Evolutionary conservation across 1,139 yeast genomes (phyloP).

Genomic region (Wickerhamiella infanticola): DNA sequence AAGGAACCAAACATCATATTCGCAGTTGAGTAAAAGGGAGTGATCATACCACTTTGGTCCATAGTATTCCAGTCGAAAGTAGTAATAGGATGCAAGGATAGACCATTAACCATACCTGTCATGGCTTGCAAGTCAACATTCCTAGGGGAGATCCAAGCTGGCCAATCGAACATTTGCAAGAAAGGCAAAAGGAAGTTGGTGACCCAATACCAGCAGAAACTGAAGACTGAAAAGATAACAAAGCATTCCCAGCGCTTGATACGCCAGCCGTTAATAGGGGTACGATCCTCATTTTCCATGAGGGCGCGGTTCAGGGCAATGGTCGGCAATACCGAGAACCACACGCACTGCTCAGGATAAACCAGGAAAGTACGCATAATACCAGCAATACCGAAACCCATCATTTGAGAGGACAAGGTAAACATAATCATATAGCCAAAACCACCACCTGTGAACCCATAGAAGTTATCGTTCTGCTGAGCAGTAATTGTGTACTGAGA

Average conservation of each 20-base stretch:
- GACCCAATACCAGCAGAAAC: conserved; percentile 28
- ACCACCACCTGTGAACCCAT: conserved; percentile 17
- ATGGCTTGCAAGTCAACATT: conserved; percentile 34
- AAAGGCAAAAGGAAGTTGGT: conserved; percentile 15
- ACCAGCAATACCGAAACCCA: conserved; percentile 55
- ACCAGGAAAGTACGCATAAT: conserved; percentile 39
- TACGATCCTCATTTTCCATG: conserved; percentile 29
- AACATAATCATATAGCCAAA: conserved; percentile 34
- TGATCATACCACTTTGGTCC: conserved; percentile 26
- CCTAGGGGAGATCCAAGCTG: conserved; percentile 19
- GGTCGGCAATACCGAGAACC: conserved; percentile 26
- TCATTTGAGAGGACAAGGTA: conserved; percentile 37
- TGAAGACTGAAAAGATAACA: conserved; percentile 22
- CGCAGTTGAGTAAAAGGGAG: conserved; percentile 33
- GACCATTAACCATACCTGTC: conserved; percentile 34
- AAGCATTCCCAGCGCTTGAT: conserved; percentile 23
- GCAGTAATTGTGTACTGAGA: conserved; percentile 19
- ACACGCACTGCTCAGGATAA: conserved; percentile 31
- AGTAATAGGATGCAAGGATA: conserved; percentile 36
- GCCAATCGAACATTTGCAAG: conserved; percentile 15
- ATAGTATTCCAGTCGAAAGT: conserved; percentile 34
- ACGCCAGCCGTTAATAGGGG: conserved; percentile 31
- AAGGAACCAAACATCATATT: conserved; percentile 26
- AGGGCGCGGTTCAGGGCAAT: conserved; percentile 42
- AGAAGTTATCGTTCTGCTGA: conserved; percentile 20